A percentile compares a stretch with the other conserved stretches of the same genome.
phyloP scores from a whole-genome alignment of 768 basidiomycete species.

The Leccinum subtestaceum region DNA sequence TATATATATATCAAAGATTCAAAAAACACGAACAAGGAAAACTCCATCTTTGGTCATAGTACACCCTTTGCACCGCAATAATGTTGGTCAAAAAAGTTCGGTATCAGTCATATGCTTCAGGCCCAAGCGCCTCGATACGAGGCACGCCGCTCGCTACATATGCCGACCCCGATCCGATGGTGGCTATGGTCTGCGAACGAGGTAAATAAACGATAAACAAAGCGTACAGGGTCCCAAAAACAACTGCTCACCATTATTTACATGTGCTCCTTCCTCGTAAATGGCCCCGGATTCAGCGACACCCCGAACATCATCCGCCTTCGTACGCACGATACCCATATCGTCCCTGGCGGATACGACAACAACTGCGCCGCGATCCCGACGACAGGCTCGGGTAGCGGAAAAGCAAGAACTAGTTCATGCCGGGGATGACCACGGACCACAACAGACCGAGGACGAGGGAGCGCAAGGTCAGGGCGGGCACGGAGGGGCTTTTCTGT shows the following conservation, averaged over 20 bases:
- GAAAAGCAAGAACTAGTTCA: conserved; percentile 79
- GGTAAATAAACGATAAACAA: conserved; percentile 12
- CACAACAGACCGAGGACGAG: conserved; percentile 73
- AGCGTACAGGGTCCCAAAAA: conserved; percentile 17
- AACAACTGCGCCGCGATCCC: conserved; percentile 68
- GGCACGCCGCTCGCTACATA: conserved; percentile 45
- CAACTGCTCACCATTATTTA: conserved; percentile 49
- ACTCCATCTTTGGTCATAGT: conserved; percentile 60
- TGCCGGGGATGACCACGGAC: conserved; percentile 60
- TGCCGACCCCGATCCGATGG: conserved; percentile 53
- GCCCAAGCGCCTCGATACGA: background rate
- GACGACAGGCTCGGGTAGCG: conserved; percentile 64
- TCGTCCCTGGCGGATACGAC: conserved; percentile 64
- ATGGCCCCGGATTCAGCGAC: conserved; percentile 70
- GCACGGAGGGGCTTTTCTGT: conserved; percentile 64
- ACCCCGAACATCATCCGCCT: conserved; percentile 55
- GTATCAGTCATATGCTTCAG: background rate
- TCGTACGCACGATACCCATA: conserved; percentile 53
- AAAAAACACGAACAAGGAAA: conserved; percentile 49
- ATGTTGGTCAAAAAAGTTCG: conserved; percentile 51
- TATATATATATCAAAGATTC: too few relatives aligned
- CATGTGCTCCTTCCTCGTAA: conserved; percentile 77
- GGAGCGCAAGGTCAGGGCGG: conserved; percentile 60
- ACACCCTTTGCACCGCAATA: conserved; percentile 70
- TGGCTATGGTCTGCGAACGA: conserved; percentile 46